Evolutionary conservation across 441 rosid species (phyloP).

Genomic region (Erodium trifolium): DNA sequence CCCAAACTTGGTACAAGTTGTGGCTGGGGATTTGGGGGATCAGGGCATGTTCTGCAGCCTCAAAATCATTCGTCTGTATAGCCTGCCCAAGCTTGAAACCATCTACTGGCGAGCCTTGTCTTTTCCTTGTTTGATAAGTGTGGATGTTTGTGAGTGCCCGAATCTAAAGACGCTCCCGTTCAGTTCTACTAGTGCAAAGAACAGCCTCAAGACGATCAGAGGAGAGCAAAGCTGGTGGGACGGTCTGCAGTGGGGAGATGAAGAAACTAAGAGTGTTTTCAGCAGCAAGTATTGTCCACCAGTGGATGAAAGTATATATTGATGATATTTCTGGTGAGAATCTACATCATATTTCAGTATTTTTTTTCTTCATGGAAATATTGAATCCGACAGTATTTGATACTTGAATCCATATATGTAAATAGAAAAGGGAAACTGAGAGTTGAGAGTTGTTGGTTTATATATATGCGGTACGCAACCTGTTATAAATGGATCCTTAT

Average conservation of each 20-base stretch:
- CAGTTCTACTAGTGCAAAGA: neutral
- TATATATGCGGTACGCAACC: no score
- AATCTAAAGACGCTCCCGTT: neutral
- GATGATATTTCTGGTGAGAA: no score
- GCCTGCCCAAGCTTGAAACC: neutral
- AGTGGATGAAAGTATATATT: neutral
- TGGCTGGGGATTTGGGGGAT: neutral
- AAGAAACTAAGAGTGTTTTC: neutral
- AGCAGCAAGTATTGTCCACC: neutral
- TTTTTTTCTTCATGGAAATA: no score
- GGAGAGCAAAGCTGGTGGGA: constrained; percentile 8
- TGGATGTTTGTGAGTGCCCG: neutral
- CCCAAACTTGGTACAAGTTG: neutral
- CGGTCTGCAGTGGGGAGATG: neutral
- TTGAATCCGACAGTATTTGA: no score
- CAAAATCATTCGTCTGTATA: neutral
- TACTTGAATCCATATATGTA: no score
- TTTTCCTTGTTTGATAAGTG: neutral
- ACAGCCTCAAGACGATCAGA: neutral
- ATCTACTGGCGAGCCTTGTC: neutral
- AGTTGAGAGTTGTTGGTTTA: no score
- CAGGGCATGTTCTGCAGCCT: neutral
- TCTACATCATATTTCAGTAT: no score
- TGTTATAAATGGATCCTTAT: no score
- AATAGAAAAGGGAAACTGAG: no score